Evolutionary conservation across 371 early-diverging fungal genomes (phyloP), one percentile per base, ranked within the genome.

Genomic region (Syncephalis fuscata): DNA sequence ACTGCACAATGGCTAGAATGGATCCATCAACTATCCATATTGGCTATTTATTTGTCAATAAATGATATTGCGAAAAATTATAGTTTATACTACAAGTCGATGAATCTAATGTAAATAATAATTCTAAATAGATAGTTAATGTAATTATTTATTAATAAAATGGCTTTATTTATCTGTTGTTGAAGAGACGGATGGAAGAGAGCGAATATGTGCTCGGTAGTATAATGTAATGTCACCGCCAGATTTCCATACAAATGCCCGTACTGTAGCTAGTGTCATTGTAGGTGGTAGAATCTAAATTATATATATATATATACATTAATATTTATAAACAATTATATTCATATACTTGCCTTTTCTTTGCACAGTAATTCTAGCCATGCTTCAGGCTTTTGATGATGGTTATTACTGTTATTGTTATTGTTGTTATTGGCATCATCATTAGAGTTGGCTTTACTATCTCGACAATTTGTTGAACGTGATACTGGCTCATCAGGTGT

Each of bases 221-320:
- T 66, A 60, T 27, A 86, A 58, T 17, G 69, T 66, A 44, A 88
- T 65, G 61, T 91, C 95, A 17, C 81, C 82, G 41, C 74, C 73
- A 0, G 80, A 64, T 54, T 88, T 91, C 81, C 89, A 83, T 19
- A 86, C 64, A 48, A 77, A 71, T n/a, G 83, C 67, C 52, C 79
- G 80, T 37, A 88, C 75, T 0, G 89, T 76, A 0, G 86, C 89
- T 27, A 95, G 56, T 1, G 95, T 91, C 71, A 73, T 73, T 9
- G 74, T 79, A 0, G 80, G 76, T 9, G 69, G 50, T 4, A 91
- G 60, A 1, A 61, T 24, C 69, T 71, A 42, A n/a, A n/a, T n/a
- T n/a, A n/a, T n/a, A n/a, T n/a, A n/a, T n/a, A n/a, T n/a, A n/a
- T n/a, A n/a, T n/a, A n/a, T n/a, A n/a, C n/a, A n/a, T n/a, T n/a